These are phyloP conservation scores for Alternaria incomplexa DNA, from an alignment of 2,329 filamentous ascomycete species.

Conservation along the genomic window DNA sequence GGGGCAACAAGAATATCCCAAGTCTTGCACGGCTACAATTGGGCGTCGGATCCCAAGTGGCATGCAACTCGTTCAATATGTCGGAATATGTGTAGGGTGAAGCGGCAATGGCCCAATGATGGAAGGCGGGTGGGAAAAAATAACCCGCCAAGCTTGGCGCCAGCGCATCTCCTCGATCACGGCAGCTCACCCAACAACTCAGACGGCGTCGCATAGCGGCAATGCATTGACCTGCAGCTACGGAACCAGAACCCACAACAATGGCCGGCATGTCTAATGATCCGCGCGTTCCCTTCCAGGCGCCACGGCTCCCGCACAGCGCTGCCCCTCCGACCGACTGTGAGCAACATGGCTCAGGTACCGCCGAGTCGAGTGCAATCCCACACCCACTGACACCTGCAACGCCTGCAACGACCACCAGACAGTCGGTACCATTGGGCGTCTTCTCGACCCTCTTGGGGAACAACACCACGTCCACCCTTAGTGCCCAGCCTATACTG, in stretches of 20 bases:
- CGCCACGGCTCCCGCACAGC: conserved; percentile 22
- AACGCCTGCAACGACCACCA: conserved; percentile 45
- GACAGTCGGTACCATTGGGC: conserved; percentile 42
- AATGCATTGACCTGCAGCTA: conserved; percentile 49
- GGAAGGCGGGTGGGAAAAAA: conserved; percentile 24
- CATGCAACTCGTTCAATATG: conserved; percentile 17
- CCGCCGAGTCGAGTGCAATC: conserved; percentile 30
- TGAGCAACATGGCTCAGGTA: conserved; percentile 23
- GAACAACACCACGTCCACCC: conserved; percentile 27
- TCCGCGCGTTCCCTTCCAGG: conserved; percentile 32
- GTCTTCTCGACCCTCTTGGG: conserved; percentile 42
- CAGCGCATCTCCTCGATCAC: conserved; percentile 45
- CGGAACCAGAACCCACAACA: conserved; percentile 43
- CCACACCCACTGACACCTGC: conserved; percentile 44
- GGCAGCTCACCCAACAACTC: conserved; percentile 43
- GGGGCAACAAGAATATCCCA: not conserved
- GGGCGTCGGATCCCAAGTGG: not conserved
- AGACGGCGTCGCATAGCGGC: conserved; percentile 41
- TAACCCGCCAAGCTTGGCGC: conserved; percentile 31
- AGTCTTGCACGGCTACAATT: not conserved
- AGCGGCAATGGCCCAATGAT: conserved; percentile 32
- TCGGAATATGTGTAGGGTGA: conserved; percentile 17
- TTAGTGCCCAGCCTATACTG: conserved; percentile 16
- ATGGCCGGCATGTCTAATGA: conserved; percentile 39
- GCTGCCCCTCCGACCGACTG: conserved; percentile 24